A percentile compares a stretch with the other conserved stretches of the same genome.
Conservation (phyloP, 345 rosid species). For the Syzygium aqueum region DNA sequence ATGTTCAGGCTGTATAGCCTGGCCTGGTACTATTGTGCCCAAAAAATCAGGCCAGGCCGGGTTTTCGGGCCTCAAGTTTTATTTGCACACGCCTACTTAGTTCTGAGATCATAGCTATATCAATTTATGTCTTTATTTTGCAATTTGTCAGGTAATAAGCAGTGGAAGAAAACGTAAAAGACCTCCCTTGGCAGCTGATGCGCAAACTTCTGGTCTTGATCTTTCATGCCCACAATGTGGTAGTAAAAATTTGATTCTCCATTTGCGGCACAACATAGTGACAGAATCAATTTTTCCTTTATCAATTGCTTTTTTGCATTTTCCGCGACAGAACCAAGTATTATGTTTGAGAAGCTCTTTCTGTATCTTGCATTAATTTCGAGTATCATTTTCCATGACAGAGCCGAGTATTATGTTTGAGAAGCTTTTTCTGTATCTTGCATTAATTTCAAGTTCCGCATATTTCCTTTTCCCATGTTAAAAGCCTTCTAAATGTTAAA, state of each 20-base stretch:
- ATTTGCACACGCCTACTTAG: neutral
- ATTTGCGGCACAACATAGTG: neutral
- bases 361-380: neutral
- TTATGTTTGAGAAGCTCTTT: neutral
- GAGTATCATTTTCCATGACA: neutral
- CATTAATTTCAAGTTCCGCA: neutral
- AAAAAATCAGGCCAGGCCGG: neutral
- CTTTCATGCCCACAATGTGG: constrained; percentile 80
- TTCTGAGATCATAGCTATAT: neutral
- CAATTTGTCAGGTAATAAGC: constrained; percentile 44
- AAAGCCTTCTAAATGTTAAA: neutral
- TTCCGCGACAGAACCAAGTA: neutral
- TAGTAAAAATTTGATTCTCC: constrained; percentile 13
- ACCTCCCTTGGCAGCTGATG: constrained; percentile 15
- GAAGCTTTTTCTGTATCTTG: neutral
- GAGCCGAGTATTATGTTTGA: neutral
- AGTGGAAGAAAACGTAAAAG: constrained; percentile 49
- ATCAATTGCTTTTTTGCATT: neutral
- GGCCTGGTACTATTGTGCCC: neutral
- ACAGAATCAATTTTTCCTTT: neutral
- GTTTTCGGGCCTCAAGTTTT: neutral
- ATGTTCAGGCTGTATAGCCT: neutral
- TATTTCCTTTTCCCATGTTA: neutral
- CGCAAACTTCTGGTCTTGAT: constrained; percentile 29
- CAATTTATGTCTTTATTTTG: neutral